phyloP scores from a whole-genome alignment of 257 asterid species.

The Echites panduratus region DNA sequence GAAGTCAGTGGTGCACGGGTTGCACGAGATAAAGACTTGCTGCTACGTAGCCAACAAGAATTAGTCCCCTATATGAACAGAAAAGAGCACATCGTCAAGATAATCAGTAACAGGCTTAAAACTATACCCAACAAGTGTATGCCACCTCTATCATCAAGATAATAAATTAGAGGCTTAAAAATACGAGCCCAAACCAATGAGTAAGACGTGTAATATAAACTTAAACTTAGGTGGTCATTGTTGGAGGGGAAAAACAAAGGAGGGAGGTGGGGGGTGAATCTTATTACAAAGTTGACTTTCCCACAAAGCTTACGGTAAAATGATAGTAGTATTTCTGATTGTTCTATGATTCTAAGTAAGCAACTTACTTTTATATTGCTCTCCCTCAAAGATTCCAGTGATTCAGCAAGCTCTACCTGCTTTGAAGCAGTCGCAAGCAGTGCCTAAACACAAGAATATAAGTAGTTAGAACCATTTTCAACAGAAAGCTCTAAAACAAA shows the following conservation, averaged over 20 bases:
- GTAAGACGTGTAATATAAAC: neutral
- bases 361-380: conserved; percentile 42
- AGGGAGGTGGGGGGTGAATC: no score
- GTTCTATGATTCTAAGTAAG: conserved; percentile 11
- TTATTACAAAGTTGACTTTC: neutral
- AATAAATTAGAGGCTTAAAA: no score
- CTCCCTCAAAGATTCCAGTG: conserved; percentile 71
- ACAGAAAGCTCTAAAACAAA: conserved; percentile 11
- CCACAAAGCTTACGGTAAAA: neutral
- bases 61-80: conserved; percentile 34
- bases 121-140: neutral
- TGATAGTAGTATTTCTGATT: neutral
- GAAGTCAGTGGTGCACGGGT: conserved; percentile 25
- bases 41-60: conserved; percentile 59
- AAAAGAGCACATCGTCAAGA: conserved; percentile 12
- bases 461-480: conserved; percentile 13
- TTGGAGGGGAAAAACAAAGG: no score
- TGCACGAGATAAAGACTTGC: conserved; percentile 40
- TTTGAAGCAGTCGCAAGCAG: conserved; percentile 76
- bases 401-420: conserved; percentile 85
- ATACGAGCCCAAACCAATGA: neutral
- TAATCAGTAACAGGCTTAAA: neutral
- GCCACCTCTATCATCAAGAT: neutral
- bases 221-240: neutral
- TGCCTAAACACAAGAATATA: conserved; percentile 40